These are phyloP conservation scores for Picea glauca DNA, from an alignment of 75 land plant genomes.

Conservation along the genomic window DNA sequence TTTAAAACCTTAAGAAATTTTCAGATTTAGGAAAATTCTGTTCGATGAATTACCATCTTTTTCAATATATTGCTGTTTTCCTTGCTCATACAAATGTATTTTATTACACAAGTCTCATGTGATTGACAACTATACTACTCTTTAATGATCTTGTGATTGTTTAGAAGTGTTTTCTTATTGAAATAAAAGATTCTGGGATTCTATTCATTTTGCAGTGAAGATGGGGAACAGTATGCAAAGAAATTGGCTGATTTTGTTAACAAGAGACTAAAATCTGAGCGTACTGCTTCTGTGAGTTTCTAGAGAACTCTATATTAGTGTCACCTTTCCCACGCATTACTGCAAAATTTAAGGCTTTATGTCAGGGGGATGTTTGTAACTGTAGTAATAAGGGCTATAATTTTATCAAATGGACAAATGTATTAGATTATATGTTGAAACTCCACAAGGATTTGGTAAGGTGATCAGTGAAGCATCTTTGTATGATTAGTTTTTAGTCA, in stretches of 20 bases:
- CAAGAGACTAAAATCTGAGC: constrained; percentile 76
- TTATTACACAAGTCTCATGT: neutral
- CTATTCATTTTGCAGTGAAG: constrained; percentile 55
- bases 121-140: neutral
- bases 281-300: constrained; percentile 88
- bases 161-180: neutral
- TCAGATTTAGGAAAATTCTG: neutral
- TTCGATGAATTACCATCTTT: neutral
- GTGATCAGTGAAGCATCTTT: neutral
- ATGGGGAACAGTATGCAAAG: constrained; percentile 85
- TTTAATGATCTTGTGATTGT: neutral
- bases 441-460: neutral
- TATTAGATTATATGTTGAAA: neutral
- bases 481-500: neutral
- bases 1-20: neutral
- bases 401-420: neutral
- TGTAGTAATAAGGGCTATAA: neutral
- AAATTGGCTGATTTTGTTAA: constrained; percentile 87
- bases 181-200: neutral
- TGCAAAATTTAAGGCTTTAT: neutral
- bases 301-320: neutral
- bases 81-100: neutral
- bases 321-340: neutral
- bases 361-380: neutral
- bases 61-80: neutral